Percentiles rank a stretch among this genome's conserved stretches.
Evolutionary conservation across 768 basidiomycete species (phyloP).

Genomic region (Russula dissimulans): DNA sequence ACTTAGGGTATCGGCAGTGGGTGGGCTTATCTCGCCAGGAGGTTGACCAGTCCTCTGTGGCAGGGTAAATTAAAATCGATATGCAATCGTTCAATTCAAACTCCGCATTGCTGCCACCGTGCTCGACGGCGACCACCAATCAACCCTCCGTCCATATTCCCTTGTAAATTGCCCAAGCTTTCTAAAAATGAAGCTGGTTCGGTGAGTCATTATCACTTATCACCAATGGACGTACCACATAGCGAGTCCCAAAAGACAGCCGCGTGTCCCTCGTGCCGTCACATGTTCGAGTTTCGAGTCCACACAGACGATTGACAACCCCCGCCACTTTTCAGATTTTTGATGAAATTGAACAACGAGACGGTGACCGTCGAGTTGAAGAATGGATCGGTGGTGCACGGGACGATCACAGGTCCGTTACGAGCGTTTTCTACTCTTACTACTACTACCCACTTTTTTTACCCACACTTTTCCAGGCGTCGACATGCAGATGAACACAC

Average conservation of each 20-base stretch:
- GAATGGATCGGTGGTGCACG: conserved; percentile 91
- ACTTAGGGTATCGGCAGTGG: too few species aligned
- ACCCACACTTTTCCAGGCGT: conserved; percentile 54
- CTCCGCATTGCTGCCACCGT: conserved; percentile 8
- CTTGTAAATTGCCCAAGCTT: not conserved
- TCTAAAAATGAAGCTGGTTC: conserved; percentile 13
- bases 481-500: conserved; percentile 99
- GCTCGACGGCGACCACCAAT: conserved; percentile 5
- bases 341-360: conserved; percentile 99
- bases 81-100: not conserved
- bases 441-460: not conserved
- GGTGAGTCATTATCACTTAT: not conserved
- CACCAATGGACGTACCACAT: not conserved
- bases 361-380: conserved; percentile 97
- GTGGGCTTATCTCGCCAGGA: too few species aligned
- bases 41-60: too few species aligned
- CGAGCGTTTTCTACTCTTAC: not conserved
- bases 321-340: conserved; percentile 49
- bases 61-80: too few species aligned
- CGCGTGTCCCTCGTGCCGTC: not conserved
- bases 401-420: conserved; percentile 86
- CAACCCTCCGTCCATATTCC: not conserved
- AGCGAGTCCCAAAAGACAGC: not conserved
- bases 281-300: not conserved
- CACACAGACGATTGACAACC: not conserved